A percentile compares a stretch with the other conserved stretches of the same genome.
These are phyloP conservation scores for Quaeritorhiza haematococci DNA, from an alignment of 371 early-diverging fungal genomes.

Conservation along the genomic window DNA sequence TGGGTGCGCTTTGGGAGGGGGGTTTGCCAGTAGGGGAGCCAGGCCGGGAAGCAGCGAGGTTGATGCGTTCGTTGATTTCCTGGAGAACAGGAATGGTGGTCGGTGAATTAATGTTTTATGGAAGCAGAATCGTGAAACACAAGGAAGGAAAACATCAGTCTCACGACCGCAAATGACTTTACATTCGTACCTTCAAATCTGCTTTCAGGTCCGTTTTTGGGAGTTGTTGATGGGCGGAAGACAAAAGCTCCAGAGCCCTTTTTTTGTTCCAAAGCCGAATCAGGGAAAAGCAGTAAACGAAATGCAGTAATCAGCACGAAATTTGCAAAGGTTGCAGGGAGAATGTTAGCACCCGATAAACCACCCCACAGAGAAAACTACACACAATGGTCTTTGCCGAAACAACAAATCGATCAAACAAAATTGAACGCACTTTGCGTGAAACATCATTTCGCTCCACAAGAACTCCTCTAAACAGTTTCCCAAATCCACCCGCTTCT, in stretches of 20 bases:
- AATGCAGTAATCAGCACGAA: no score
- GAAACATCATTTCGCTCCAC: slow-evolving; percentile 24
- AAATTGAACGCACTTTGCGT: slow-evolving; percentile 2
- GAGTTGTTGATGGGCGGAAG: slow-evolving; percentile 22
- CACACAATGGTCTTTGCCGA: no score
- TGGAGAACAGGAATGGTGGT: not conserved
- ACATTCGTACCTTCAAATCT: slow-evolving; percentile 15
- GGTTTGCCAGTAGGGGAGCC: not conserved
- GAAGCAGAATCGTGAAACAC: no score
- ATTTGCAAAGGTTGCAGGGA: no score
- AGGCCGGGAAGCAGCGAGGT: slow-evolving; percentile 2
- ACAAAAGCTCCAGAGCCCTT: slow-evolving; percentile 24
- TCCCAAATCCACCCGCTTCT: slow-evolving; percentile 21
- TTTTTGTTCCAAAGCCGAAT: no score
- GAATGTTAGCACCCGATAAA: no score
- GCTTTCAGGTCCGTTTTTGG: slow-evolving; percentile 7
- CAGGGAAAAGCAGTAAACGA: no score
- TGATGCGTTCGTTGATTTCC: slow-evolving; percentile 11
- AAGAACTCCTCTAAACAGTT: slow-evolving; percentile 22
- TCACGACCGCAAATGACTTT: not conserved
- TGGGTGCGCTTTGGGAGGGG: not conserved
- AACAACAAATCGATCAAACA: no score
- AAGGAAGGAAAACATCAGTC: no score
- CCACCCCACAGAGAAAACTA: no score
- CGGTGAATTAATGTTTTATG: not conserved